These are phyloP conservation scores for Nicotiana tomentosiformis DNA, from an alignment of 257 asterid genomes.

Conservation along the genomic window DNA sequence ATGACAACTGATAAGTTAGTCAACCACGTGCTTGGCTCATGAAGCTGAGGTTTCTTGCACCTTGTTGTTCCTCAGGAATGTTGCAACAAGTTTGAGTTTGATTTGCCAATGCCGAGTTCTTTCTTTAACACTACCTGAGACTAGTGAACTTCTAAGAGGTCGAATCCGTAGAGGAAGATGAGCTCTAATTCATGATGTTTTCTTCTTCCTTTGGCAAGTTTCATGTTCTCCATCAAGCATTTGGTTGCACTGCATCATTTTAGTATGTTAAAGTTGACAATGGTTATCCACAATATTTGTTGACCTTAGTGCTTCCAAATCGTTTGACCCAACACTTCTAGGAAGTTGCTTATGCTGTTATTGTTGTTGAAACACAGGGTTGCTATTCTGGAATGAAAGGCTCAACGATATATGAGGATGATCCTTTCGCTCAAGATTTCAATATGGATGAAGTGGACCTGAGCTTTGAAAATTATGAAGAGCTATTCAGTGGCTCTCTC, in stretches of 20 bases:
- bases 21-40: not conserved
- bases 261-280: not conserved
- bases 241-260: not conserved
- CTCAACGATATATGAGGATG: constrained; percentile 30
- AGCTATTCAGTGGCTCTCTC: constrained; percentile 53
- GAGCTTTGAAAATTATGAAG: constrained; percentile 64
- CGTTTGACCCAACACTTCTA: not conserved
- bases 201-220: not conserved
- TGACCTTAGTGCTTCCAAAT: not conserved
- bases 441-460: constrained; percentile 67
- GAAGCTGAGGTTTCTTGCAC: not conserved
- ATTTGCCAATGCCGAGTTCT: not conserved
- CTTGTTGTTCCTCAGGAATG: not conserved
- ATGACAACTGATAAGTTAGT: not conserved
- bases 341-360: constrained; percentile 8
- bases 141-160: not conserved
- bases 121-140: not conserved
- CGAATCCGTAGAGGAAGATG: not conserved
- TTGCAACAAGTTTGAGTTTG: not conserved
- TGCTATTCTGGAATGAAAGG: constrained; percentile 43
- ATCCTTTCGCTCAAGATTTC: constrained; percentile 45
- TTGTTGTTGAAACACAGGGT: constrained; percentile 34
- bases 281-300: not conserved
- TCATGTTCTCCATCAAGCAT: not conserved
- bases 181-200: not conserved